Base-by-base conservation (phyloP, 106 monocot species). In the Dendrobium nobile region DNA sequence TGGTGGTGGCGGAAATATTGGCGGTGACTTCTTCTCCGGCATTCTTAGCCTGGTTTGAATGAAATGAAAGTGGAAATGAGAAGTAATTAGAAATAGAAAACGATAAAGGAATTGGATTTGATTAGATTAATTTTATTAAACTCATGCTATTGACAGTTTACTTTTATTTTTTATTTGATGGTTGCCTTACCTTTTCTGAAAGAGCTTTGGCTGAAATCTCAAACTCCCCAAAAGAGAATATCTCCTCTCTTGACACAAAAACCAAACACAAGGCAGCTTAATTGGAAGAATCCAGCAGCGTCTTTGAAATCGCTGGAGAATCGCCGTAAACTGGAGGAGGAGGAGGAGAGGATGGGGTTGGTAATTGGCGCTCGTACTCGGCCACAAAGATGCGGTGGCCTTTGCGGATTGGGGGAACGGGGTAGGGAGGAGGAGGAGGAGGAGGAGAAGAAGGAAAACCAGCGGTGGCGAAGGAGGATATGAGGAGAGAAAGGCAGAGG, bases 371-470 rank as follows among this genome's bases (percentile, higher is more conserved):
- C 81, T 91, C 89, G 84, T 93, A 93, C 82, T 93, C 96, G 44
- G 93, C 80, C 58, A 96, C 87, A 82, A 93, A 81, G 55, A 96
- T 26, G 54, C 93, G 93, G 84, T 87, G 88, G 67, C 90, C 93
- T 79, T 96, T 93, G 7, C 79, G 88, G 75, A 90, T 2, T 13
- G 22, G 67, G 80, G 55, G 77, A 26, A 76, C 47, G 41, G 67
- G 61, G 9, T 82, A 47, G 41, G 85, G 51, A 4, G 93, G 93
- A 0, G 91, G 90, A 81, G 83, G 90, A 44, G 47, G 94, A 86
- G 55, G 96, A 85, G 77, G 88, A 80, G 80, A 89, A 31, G 91
- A 91, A 81, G 83, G 90, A 44, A 96, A 73, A 4, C 92, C 87
- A 78, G 92, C 90, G 61, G 84, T 82, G 55, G 87, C 84, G 47